These are phyloP conservation scores for Mycena vitilis DNA, from an alignment of 768 basidiomycete species.

Conservation along the genomic window DNA sequence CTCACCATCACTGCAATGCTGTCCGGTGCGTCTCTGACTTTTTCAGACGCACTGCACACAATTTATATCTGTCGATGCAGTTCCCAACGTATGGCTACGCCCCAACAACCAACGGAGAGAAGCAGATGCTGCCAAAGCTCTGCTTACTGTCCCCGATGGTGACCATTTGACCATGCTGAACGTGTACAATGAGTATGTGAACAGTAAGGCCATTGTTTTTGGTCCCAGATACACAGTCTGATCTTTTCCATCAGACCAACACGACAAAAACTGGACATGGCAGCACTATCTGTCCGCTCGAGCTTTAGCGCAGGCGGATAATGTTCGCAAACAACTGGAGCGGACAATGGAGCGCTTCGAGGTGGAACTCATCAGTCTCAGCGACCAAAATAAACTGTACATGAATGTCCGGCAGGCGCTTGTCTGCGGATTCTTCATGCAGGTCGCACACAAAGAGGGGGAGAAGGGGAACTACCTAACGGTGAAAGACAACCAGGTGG, in stretches of 20 bases:
- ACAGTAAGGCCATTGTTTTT: constrained; percentile 62
- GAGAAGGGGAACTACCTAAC: constrained; percentile 91
- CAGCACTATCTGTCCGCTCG: constrained; percentile 86
- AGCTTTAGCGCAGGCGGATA: constrained; percentile 90
- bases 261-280: constrained; percentile 93
- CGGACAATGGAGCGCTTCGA: constrained; percentile 93
- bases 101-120: constrained; percentile 90
- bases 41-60: background rate
- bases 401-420: constrained; percentile 83
- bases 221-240: background rate
- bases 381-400: constrained; percentile 78
- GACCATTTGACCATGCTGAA: constrained; percentile 96
- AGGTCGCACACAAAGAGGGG: constrained; percentile 94
- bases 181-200: constrained; percentile 92
- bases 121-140: constrained; percentile 91
- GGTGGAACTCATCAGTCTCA: constrained; percentile 75
- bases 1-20: constrained; percentile 97
- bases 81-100: constrained; percentile 95
- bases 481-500: constrained; percentile 95
- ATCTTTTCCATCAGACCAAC: constrained; percentile 60
- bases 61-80: constrained; percentile 47
- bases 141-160: constrained; percentile 92
- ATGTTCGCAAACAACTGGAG: constrained; percentile 89
- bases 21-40: constrained; percentile 68
- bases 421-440: constrained; percentile 98